phyloP scores from a whole-genome alignment of 768 basidiomycete species.

The Russula earlei region DNA sequence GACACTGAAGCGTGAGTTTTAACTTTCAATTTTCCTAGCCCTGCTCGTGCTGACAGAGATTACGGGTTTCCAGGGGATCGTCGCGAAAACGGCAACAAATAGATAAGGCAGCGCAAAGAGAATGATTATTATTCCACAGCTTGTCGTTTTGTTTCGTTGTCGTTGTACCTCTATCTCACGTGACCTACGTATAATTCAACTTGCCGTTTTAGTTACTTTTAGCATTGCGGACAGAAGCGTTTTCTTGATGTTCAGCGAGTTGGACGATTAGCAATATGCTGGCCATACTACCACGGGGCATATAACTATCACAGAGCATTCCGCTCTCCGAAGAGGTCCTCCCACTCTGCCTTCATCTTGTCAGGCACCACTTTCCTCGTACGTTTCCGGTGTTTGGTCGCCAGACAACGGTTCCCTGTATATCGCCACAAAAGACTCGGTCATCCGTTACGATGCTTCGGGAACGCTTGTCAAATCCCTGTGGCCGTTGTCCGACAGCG shows the following conservation, averaged over 20 bases:
- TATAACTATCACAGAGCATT: slow-evolving; percentile 40
- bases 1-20: slow-evolving; percentile 59
- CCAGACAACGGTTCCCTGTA: slow-evolving; percentile 47
- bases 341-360: slow-evolving; percentile 29
- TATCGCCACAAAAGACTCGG: slow-evolving; percentile 36
- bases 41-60: neutral
- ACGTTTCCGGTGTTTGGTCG: slow-evolving; percentile 45
- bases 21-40: neutral
- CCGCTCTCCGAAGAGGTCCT: slow-evolving; percentile 37
- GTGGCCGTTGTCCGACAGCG: slow-evolving; percentile 27
- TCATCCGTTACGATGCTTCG: slow-evolving; percentile 46
- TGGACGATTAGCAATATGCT: slow-evolving; percentile 34
- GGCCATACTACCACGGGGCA: slow-evolving; percentile 39
- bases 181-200: neutral
- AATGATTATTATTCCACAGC: slow-evolving; percentile 17
- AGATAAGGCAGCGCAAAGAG: slow-evolving; percentile 46
- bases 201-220: neutral
- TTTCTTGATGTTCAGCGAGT: neutral
- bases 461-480: slow-evolving; percentile 38
- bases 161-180: neutral
- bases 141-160: neutral
- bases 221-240: neutral
- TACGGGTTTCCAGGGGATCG: slow-evolving; percentile 33
- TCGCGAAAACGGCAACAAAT: slow-evolving; percentile 64
- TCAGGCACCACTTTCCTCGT: slow-evolving; percentile 25